Base-by-base conservation (phyloP, 2,329 filamentous ascomycete species). In the Metarhizium brunneum region DNA sequence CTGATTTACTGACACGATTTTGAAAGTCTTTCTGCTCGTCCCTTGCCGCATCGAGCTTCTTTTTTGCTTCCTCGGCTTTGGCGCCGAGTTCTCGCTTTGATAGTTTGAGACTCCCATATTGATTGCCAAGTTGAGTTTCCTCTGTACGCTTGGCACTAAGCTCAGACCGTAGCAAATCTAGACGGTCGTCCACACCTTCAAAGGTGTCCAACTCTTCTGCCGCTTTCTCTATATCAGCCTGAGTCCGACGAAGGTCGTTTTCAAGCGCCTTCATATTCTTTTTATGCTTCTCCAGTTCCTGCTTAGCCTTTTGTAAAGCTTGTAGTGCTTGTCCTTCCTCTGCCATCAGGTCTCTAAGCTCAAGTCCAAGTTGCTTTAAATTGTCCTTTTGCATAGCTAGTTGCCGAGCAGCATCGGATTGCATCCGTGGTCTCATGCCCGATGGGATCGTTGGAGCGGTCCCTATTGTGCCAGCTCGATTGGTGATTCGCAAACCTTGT, bases 351-450 rank as follows among this genome's bases (percentile, higher is more conserved):
- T 78, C 74, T 2, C 71, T 69, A 50, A 84, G 67, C 56, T 88
- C 82, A 6, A 70, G 66, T 53, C 79, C 76, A 3, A 88, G 74
- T 42, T 83, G 78, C 30, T 76, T 70, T 3, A 82, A 59, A 4
- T 73, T 71, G 30, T 82, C 76, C 56, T 72, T 72, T 48, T 79
- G 75, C 14, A 79, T 69, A 6, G 68, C 65, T 45, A 92, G 79
- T 64, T 90, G 87, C 18, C 80, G 81, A 56, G 82, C 86, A 30
- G 82, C 76, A 65, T 95, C 88, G 1, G 88, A 86, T 65, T 86
- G 87, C 84, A 96, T 95, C n/a, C 91, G 83, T 29, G 87, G 76
- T 10, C 71, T 72, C 43, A 80, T 76, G 0, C 65, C 69, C 60
- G 74, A 83, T 16, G 79, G 76, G 7, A 75, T 68, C 5, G 73